phyloP scores from a whole-genome alignment of 129 eudicot genomes.

The Escallonia rubra region DNA sequence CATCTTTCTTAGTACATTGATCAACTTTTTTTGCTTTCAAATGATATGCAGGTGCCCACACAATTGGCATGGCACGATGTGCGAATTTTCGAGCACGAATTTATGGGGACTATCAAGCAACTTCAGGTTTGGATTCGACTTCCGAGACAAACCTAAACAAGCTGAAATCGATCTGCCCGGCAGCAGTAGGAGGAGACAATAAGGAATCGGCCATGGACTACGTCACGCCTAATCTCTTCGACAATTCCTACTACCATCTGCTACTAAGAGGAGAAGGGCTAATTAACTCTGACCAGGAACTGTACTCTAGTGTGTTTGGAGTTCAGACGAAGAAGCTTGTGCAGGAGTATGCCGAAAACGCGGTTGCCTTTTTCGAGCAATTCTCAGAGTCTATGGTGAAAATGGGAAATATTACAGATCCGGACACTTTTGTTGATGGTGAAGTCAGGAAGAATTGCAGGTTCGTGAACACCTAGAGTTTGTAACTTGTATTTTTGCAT shows the following conservation, averaged over 20 bases:
- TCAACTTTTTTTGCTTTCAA: not conserved
- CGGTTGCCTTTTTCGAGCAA: slow-evolving; percentile 68
- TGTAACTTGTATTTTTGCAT: slow-evolving; percentile 5
- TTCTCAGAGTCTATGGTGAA: slow-evolving; percentile 93
- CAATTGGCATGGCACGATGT: slow-evolving; percentile 93
- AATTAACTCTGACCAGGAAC: slow-evolving; percentile 76
- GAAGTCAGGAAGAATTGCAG: slow-evolving; percentile 96
- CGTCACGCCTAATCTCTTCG: slow-evolving; percentile 67
- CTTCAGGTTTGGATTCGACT: slow-evolving; percentile 41
- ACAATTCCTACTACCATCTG: slow-evolving; percentile 78
- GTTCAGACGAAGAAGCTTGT: slow-evolving; percentile 68
- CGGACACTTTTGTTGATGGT: slow-evolving; percentile 68
- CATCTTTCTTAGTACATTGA: not conserved
- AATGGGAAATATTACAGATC: slow-evolving; percentile 78
- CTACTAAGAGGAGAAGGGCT: slow-evolving; percentile 83
- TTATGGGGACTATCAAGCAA: slow-evolving; percentile 66
- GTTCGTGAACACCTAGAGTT: slow-evolving; percentile 60
- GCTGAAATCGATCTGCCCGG: slow-evolving; percentile 63
- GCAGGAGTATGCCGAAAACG: slow-evolving; percentile 50
- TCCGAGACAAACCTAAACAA: slow-evolving; percentile 42
- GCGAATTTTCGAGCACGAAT: slow-evolving; percentile 76
- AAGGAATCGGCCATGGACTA: slow-evolving; percentile 77
- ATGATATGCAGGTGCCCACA: slow-evolving; percentile 72
- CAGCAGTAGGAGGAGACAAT: slow-evolving; percentile 59
- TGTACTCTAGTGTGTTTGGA: slow-evolving; percentile 75